Evolutionary conservation across 208 protist species (phyloP), one percentile per base, ranked within the genome.

Genomic region (Wallacemonas collosoma): DNA sequence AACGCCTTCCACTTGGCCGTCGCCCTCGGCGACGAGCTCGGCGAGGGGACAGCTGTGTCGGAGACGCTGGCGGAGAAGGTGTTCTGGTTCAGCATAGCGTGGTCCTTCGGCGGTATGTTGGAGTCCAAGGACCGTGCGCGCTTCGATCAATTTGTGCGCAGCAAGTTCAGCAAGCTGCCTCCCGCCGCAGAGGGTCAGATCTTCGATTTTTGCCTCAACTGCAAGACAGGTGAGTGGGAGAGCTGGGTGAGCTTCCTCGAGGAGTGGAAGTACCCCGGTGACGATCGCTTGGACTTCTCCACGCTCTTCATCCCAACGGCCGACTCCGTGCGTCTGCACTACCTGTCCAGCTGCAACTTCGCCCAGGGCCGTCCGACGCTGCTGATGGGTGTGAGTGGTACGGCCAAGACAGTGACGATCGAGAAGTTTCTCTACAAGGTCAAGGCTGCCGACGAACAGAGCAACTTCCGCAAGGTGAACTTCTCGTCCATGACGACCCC

Each of bases 261-360:
- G 71, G 72, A 91, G 73, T 98, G 96, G 95, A 83, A 86, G 66
- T 98, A 98, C 85, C 93, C 89, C 47, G 93, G 95, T 63, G 93
- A 97, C 64, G 92, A 97, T 74, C 80, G 84, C 9, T 78, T 96
- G 6, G 90, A 98, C 75, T 99, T 99, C 85, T 85, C 93, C 9
- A 93, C 90, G 44, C 90, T 99, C 9, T 97, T 99, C 70, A 97
- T 99, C 68, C 97, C 98, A 8, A 99, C 98, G 8, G 82, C 98
- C 17, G 98, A 99, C 81, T 98, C 94, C n/a, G 90, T 97, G 12
- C 94, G 97, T 15, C 83, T 97, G 75, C 91, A 98, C 77, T 99
- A 93, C 82, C 79, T 99, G 44, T 77, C 98, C 17, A 86, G 90
- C 68, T 90, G 81, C 71, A 97, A 97, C 80, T 91, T 91, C 65